These are phyloP conservation scores for Xylaria hypoxylon DNA, from an alignment of 2,329 filamentous ascomycete species.

Conservation along the genomic window DNA sequence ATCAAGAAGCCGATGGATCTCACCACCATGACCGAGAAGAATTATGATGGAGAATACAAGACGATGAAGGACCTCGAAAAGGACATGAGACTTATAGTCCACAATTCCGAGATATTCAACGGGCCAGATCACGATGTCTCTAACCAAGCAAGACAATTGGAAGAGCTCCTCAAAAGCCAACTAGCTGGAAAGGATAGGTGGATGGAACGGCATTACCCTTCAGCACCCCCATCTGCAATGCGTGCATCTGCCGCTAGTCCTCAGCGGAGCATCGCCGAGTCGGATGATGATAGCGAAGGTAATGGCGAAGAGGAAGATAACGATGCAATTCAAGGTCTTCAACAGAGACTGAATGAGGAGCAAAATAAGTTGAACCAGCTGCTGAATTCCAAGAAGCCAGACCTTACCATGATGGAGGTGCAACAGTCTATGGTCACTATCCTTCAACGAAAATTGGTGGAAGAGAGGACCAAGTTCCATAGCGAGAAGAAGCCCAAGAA, in stretches of 20 bases:
- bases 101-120: conserved; percentile 95
- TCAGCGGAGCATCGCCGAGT: conserved; percentile 74
- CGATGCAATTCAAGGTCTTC: conserved; percentile 65
- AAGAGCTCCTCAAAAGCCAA: conserved; percentile 78
- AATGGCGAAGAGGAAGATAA: conserved; percentile 62
- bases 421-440: conserved; percentile 72
- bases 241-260: conserved; percentile 72
- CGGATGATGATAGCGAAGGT: conserved; percentile 77
- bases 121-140: conserved; percentile 78
- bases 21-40: conserved; percentile 80
- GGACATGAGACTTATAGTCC: conserved; percentile 84
- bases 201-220: conserved; percentile 77
- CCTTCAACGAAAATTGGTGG: conserved; percentile 78
- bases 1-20: conserved; percentile 99
- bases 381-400: conserved; percentile 62
- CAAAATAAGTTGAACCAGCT: conserved; percentile 68
- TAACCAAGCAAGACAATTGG: conserved; percentile 75
- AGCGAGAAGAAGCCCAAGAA: conserved; percentile 82
- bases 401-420: conserved; percentile 65
- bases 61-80: conserved; percentile 86
- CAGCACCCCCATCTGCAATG: conserved; percentile 55
- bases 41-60: conserved; percentile 82
- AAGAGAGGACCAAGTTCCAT: conserved; percentile 74
- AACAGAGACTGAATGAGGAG: conserved; percentile 65
- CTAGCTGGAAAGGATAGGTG: conserved; percentile 85